phyloP scores from a whole-genome alignment of 768 basidiomycete species.

The Pleurotus tuoliensis region DNA sequence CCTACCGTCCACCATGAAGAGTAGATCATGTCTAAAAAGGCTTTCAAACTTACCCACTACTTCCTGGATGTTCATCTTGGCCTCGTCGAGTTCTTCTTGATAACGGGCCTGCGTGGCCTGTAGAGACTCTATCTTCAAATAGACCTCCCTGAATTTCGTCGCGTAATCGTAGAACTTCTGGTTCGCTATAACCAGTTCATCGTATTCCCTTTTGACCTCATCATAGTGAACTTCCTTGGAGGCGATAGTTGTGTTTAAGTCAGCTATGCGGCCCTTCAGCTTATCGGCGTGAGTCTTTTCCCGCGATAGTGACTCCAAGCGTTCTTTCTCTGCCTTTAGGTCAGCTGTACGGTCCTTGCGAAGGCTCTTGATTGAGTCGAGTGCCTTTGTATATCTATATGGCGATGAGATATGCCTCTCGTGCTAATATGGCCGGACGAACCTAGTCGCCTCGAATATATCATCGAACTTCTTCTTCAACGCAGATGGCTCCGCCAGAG shows the following conservation, averaged over 20 bases:
- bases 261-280: conserved; percentile 61
- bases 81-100: conserved; percentile 57
- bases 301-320: conserved; percentile 66
- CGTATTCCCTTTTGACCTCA: conserved; percentile 60
- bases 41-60: conserved; percentile 48
- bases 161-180: conserved; percentile 78
- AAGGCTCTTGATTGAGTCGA: conserved; percentile 85
- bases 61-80: conserved; percentile 62
- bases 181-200: conserved; percentile 65
- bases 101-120: conserved; percentile 59
- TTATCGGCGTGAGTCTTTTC: conserved; percentile 90
- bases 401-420: neutral
- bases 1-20: conserved; percentile 34
- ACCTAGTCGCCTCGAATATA: conserved; percentile 98
- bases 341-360: conserved; percentile 90
- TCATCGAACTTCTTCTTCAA: conserved; percentile 99
- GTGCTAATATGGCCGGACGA: conserved; percentile 12
- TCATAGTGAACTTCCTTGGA: conserved; percentile 74
- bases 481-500: conserved; percentile 82
- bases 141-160: conserved; percentile 83
- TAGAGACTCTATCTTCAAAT: conserved; percentile 62
- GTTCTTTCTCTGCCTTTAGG: conserved; percentile 90
- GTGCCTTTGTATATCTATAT: conserved; percentile 89
- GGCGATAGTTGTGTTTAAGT: conserved; percentile 57
- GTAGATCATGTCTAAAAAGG: too few relatives aligned